A percentile compares a stretch with the other conserved stretches of the same genome.
phyloP scores from a whole-genome alignment of 139 green algal species.

The Chlamydomonas schloesseri region DNA sequence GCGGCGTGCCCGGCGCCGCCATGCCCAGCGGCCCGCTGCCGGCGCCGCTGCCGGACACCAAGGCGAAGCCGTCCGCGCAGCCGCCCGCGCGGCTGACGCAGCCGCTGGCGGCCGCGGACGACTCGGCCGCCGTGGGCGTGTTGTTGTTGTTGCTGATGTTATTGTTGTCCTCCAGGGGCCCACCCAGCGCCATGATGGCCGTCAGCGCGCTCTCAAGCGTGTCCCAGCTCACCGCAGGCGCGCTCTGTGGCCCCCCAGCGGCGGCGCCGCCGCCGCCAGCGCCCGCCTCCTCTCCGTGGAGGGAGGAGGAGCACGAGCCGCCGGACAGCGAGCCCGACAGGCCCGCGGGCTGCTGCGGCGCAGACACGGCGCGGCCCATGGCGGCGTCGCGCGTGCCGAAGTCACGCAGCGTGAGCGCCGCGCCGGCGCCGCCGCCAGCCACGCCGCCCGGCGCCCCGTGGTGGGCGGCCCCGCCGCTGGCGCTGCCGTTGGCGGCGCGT shows the following conservation, averaged over 20 bases:
- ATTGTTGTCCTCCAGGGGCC: too few relatives aligned
- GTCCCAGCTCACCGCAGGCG: background rate
- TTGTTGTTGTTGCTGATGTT: too few relatives aligned
- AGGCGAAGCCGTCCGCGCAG: too few relatives aligned
- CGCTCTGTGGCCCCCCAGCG: too few relatives aligned
- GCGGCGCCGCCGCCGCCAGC: background rate
- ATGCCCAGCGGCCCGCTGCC: background rate
- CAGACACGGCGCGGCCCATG: background rate
- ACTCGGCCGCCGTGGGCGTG: too few relatives aligned
- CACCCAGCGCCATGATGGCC: conserved; percentile 21
- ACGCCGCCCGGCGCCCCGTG: too few relatives aligned
- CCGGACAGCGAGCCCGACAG: too few relatives aligned
- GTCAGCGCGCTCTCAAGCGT: background rate
- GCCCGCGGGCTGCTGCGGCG: too few relatives aligned
- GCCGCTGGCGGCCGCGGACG: background rate
- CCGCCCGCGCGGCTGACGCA: background rate
- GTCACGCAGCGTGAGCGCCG: conserved; percentile 41
- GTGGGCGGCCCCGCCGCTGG: too few relatives aligned
- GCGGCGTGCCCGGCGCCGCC: too few relatives aligned
- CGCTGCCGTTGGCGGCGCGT: too few relatives aligned
- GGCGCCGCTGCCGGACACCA: background rate
- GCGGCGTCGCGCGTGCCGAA: conserved; percentile 19
- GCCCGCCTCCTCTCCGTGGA: background rate
- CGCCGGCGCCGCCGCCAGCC: background rate
- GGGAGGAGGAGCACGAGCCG: background rate